These are phyloP conservation scores for Camellia lanceoleosa DNA, from an alignment of 148 eudicot genomes.

Conservation along the genomic window DNA sequence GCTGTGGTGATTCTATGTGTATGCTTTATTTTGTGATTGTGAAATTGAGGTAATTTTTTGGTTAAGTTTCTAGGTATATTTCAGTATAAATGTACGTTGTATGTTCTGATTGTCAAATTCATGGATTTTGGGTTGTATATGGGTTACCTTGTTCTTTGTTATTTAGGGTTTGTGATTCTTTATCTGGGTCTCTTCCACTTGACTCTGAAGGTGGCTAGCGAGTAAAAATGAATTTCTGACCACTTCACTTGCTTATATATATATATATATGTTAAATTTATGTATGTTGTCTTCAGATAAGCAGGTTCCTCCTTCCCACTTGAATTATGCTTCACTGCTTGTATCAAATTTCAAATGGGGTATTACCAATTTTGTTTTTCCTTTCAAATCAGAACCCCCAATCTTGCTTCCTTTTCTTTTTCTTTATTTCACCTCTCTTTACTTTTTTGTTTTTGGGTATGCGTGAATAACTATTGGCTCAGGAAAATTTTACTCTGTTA, in stretches of 20 bases:
- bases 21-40: neutral
- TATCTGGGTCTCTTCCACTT: neutral
- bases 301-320: too few species aligned
- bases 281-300: neutral
- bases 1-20: neutral
- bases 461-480: neutral
- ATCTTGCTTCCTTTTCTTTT: neutral
- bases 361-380: too few species aligned
- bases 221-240: neutral
- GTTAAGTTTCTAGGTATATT: too few species aligned
- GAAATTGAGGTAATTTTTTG: neutral
- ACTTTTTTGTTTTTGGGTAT: neutral
- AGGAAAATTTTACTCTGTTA: neutral
- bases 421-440: neutral
- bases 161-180: neutral
- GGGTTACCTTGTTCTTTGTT: too few species aligned
- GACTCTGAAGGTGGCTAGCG: neutral
- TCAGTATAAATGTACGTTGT: neutral
- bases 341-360: too few species aligned
- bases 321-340: too few species aligned
- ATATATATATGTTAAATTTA: neutral
- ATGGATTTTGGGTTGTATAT: neutral
- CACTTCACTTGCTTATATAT: too few species aligned
- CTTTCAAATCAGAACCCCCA: too few species aligned
- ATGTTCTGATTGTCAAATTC: neutral